Evolutionary conservation across 108 stramenopile species (phyloP).

Genomic region (Fistulifera pelliculosa): DNA sequence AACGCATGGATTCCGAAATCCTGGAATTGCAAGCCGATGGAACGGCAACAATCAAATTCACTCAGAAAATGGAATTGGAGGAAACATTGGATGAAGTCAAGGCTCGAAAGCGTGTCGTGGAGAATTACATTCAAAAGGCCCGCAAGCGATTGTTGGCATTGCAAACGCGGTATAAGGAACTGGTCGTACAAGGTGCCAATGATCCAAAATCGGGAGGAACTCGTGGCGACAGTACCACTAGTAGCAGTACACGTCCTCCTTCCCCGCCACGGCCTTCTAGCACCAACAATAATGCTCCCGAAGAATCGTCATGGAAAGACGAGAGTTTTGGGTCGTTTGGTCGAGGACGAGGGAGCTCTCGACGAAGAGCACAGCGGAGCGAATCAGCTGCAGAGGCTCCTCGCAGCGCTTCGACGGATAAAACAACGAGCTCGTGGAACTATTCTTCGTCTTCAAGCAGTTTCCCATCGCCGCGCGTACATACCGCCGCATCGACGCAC

Average conservation of each 20-base stretch:
- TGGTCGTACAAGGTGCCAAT: constrained; percentile 39
- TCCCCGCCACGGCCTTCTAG: constrained; percentile 9
- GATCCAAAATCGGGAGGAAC: constrained; percentile 14
- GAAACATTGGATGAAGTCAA: constrained; percentile 55
- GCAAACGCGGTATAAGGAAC: constrained; percentile 67
- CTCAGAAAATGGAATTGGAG: constrained; percentile 57
- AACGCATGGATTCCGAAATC: constrained; percentile 40
- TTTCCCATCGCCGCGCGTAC: background rate
- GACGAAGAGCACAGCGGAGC: constrained; percentile 9
- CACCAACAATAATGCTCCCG: constrained; percentile 7
- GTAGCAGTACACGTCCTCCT: background rate
- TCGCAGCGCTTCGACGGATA: background rate
- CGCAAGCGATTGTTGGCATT: constrained; percentile 57
- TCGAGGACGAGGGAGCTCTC: constrained; percentile 22
- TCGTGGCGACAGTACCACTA: constrained; percentile 3
- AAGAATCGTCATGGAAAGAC: constrained; percentile 36
- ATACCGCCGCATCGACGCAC: constrained; percentile 74
- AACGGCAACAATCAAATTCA: constrained; percentile 28
- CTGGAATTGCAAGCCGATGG: constrained; percentile 43
- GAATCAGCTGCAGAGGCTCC: constrained; percentile 2
- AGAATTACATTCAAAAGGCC: constrained; percentile 53
- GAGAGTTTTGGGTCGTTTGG: constrained; percentile 39
- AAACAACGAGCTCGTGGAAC: background rate
- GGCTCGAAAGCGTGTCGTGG: constrained; percentile 60
- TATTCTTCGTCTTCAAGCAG: background rate